Evolutionary conservation across 257 asterid genomes (phyloP), one percentile per base, ranked within the genome.

Genomic region (Coffea eugenioides): DNA sequence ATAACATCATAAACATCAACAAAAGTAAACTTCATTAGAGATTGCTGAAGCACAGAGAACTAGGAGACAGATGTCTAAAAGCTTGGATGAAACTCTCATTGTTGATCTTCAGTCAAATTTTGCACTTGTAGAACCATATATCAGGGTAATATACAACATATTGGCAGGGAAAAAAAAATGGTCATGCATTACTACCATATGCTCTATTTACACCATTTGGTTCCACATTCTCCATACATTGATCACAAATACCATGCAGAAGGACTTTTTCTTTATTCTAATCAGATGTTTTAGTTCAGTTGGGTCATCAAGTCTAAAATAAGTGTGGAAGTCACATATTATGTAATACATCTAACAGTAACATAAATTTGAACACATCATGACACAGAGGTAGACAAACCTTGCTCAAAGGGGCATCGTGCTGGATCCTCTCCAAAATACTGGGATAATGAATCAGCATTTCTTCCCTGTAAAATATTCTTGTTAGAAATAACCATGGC

Each of bases 361-460:
- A 74, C 43, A 64, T 11, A 34, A 43, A 71, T 3, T 12, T 27
- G 67, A 72, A 23, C 45, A 21, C 52, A 79, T 74, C 64, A 43
- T 46, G 46, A 73, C 52, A 23, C 6, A 51, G 62, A 74, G 18
- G 59, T 10, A 27, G 43, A 39, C 51, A 15, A 77, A 95, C 99
- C 99, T 95, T 92, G 98, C 88, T 95, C 99, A 81, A 95, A 95
- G 80, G 99, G 99, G 81, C 97, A 95, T 84, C 97, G 92, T 75
- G 97, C 93, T 77, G 99, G 99, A 90, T 95, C 99, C 91, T 95
- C 99, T 3, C 99, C 99, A 82, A 95, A 93, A 84, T 95, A 95
- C 77, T 91, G 93, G 56, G 97, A 93, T 46, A 95, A 86, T 10
- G 99, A 91, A 84, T 95, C 99, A 73, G 99, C 99, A 90, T 86